Base-by-base conservation (phyloP, 2,329 filamentous ascomycete genomes). In the Pestalotiopsis sp. region DNA sequence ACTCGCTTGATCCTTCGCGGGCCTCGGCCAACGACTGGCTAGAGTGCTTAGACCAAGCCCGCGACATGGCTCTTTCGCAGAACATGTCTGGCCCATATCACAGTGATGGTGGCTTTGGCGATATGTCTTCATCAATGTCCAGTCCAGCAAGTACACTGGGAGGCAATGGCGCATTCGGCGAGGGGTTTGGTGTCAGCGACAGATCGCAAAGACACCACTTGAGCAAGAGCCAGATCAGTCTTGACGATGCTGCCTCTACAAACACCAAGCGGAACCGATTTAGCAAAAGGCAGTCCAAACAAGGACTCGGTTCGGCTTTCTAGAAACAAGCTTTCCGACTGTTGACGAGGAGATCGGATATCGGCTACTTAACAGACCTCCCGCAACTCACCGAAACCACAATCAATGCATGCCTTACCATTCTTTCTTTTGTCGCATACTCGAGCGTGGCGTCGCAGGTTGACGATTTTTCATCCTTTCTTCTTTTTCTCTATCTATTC, bases 201-300 rank as follows among this genome's bases (percentile, higher is more conserved):
- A 82, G 86, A 66, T 80, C 84, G 61, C 83, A 85, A 61, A 84
- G 89, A 66, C 85, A 85, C 70, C 86, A 89, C 72, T 73, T 90
- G 52, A 88, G 82, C 71, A 90, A 89, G 77, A 87, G 83, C 69
- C 88, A 89, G 73, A 83, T 81, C 57, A 86, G 81, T 70, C 72
- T 85, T 26, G 88, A 89, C 38, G 86, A 89, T 66, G 26, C 44
- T 20, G 77, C 82, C 52, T 75, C 80, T 20, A 76, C 73, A 20
- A 74, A 76, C 52, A 80, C 82, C 13, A 90, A 88, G 77, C 83
- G 85, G 62, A 89, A 91, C 72, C 85, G 89, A 62, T 98, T 98
- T 80, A 97, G 94, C 81, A 96, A 96, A 81, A 87, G 95, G 73
- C 94, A 97, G 81, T 97, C 93, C 17, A 97, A 97, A 81, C 97